phyloP scores from a whole-genome alignment of 2,329 filamentous ascomycete genomes.

The Arthroderma sp. region DNA sequence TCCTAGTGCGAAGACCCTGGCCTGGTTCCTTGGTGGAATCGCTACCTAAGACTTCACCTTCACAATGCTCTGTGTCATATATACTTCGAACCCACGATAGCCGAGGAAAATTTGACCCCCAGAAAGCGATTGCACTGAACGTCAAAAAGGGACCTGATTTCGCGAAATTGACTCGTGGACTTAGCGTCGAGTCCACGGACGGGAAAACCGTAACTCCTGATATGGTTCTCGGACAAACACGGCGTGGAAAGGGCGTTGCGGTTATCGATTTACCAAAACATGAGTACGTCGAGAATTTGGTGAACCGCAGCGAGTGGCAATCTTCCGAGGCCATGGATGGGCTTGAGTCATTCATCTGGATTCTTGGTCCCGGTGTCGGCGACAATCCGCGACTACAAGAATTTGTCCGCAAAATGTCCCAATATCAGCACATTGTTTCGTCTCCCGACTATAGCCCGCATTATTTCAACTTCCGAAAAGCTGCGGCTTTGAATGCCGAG shows the following conservation, averaged over 20 bases:
- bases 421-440: conserved; percentile 63
- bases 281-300: conserved; percentile 56
- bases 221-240: conserved; percentile 62
- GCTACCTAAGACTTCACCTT: conserved; percentile 57
- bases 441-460: conserved; percentile 64
- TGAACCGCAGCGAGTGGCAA: conserved; percentile 61
- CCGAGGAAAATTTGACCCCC: conserved; percentile 65
- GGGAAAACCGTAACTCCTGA: conserved; percentile 65
- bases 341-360: conserved; percentile 64
- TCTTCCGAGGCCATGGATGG: conserved; percentile 51
- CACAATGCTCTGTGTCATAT: conserved; percentile 64
- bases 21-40: conserved; percentile 51
- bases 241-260: conserved; percentile 59
- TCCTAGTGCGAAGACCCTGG: conserved; percentile 66
- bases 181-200: conserved; percentile 49
- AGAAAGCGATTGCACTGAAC: conserved; percentile 51
- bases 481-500: conserved; percentile 52
- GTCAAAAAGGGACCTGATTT: conserved; percentile 44
- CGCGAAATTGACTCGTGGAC: conserved; percentile 50
- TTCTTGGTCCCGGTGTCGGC: conserved; percentile 56
- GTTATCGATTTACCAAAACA: conserved; percentile 64
- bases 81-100: conserved; percentile 64
- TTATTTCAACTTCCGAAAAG: conserved; percentile 55
- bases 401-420: conserved; percentile 53
- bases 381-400: conserved; percentile 48